phyloP scores from a whole-genome alignment of 1,139 yeast genomes.

The Protomyces inouyei region DNA sequence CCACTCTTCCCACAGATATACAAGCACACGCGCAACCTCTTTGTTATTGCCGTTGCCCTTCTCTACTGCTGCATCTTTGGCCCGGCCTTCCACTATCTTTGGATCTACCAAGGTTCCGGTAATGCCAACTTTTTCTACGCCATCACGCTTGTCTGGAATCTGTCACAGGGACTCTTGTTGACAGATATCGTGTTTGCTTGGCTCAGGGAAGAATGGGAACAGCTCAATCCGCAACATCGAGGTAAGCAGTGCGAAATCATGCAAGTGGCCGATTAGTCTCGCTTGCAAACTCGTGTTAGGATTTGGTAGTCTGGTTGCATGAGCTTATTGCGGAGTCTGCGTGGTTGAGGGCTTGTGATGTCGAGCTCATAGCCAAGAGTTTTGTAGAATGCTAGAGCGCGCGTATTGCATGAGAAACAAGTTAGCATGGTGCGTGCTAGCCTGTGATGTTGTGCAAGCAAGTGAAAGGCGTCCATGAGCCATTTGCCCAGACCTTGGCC shows the following conservation, averaged over 20 bases:
- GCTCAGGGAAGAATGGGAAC: conserved; percentile 58
- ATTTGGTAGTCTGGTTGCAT: neutral
- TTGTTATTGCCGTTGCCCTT: conserved; percentile 46
- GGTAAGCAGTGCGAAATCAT: neutral
- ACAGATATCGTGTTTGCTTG: conserved; percentile 82
- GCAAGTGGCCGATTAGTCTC: conserved; percentile 8
- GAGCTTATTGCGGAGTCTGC: neutral
- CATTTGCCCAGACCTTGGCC: conserved; percentile 30
- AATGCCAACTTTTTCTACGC: conserved; percentile 96
- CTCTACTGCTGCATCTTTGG: conserved; percentile 57
- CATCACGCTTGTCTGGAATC: conserved; percentile 73
- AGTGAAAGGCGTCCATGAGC: conserved; percentile 30
- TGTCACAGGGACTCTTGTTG: conserved; percentile 62
- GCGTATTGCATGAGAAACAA: conserved; percentile 31
- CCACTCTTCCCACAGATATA: conserved; percentile 52
- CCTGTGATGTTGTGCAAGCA: conserved; percentile 9
- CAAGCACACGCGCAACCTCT: conserved; percentile 42
- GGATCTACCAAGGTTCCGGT: conserved; percentile 94
- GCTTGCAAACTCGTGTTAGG: neutral
- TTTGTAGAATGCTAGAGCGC: conserved; percentile 31
- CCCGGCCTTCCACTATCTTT: conserved; percentile 86
- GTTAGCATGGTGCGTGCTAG: conserved; percentile 32
- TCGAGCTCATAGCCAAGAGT: conserved; percentile 15
- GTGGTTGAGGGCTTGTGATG: neutral
- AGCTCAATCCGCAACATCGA: conserved; percentile 32